These are phyloP conservation scores for Candida andamanensis DNA, from an alignment of 805 yeast species.

Conservation along the genomic window DNA sequence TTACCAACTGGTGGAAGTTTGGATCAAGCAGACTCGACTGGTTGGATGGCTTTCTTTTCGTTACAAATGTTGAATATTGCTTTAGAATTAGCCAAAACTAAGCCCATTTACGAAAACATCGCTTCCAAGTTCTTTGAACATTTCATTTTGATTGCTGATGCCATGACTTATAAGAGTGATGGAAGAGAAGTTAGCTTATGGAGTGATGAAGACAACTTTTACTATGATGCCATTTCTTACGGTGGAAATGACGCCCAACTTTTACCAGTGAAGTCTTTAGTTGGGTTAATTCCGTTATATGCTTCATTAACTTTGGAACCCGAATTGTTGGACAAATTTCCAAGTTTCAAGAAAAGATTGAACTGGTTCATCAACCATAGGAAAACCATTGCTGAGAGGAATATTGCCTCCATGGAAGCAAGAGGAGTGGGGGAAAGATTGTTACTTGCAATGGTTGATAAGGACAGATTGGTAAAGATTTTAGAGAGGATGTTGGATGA, in stretches of 20 bases:
- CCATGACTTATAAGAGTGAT: conserved; percentile 66
- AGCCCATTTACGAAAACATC: conserved; percentile 85
- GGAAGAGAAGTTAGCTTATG: conserved; percentile 62
- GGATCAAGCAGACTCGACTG: conserved; percentile 94
- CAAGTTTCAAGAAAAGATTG: conserved; percentile 75
- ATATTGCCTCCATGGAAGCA: conserved; percentile 77
- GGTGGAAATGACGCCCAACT: conserved; percentile 62
- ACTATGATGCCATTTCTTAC: conserved; percentile 86
- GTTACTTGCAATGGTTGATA: conserved; percentile 71
- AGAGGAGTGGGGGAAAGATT: conserved; percentile 82
- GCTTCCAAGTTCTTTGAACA: conserved; percentile 95
- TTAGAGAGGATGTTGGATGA: conserved; percentile 80
- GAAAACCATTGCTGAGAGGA: conserved; percentile 65
- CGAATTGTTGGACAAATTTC: conserved; percentile 68
- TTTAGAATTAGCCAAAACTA: conserved; percentile 78
- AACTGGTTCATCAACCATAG: conserved; percentile 79
- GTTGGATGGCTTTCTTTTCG: conserved; percentile 95
- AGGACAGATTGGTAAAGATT: conserved; percentile 72
- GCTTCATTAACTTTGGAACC: conserved; percentile 89
- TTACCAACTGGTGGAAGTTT: conserved; percentile 86
- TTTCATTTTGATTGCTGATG: conserved; percentile 85
- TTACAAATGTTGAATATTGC: conserved; percentile 91
- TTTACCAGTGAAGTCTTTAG: conserved; percentile 82
- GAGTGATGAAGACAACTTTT: conserved; percentile 86
- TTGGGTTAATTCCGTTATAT: conserved; percentile 86